A percentile compares a stretch with the other conserved stretches of the same genome.
Conservation (phyloP, 805 yeast genomes). For the Lachancea fermentati region DNA sequence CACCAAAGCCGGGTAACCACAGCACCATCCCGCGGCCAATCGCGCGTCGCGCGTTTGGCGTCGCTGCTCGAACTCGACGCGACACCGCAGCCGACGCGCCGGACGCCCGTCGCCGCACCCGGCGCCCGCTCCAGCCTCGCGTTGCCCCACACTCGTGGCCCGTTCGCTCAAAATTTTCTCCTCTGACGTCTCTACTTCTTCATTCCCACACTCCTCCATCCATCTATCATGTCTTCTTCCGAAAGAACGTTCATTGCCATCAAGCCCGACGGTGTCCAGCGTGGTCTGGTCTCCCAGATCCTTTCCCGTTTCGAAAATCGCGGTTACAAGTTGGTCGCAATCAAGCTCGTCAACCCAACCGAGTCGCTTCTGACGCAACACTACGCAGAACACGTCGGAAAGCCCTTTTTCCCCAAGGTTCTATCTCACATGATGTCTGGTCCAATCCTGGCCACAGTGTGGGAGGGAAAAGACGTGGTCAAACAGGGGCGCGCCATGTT, state of each 20-base stretch:
- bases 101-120: no score
- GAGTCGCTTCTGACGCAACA: conserved; percentile 86
- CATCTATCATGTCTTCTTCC: conserved; percentile 28
- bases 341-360: conserved; percentile 84
- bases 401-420: conserved; percentile 98
- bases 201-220: no score
- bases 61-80: no score
- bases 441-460: conserved; percentile 97
- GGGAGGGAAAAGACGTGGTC: conserved; percentile 99
- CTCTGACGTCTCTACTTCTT: no score
- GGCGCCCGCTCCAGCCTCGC: no score
- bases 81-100: no score
- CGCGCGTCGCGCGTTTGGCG: neutral
- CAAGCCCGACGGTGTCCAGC: conserved; percentile 99
- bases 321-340: conserved; percentile 96
- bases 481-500: conserved; percentile 96
- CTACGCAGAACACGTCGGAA: conserved; percentile 89
- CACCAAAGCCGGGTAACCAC: conserved; percentile 1
- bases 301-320: conserved; percentile 91
- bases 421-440: conserved; percentile 96
- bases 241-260: conserved; percentile 92
- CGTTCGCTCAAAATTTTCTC: no score
- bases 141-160: no score
- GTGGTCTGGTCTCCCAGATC: conserved; percentile 90
- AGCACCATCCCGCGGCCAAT: conserved; percentile 1